A percentile compares a stretch with the other conserved stretches of the same genome.
Conservation (phyloP, 768 basidiomycete genomes). For the Kwoniella dejecticola region DNA sequence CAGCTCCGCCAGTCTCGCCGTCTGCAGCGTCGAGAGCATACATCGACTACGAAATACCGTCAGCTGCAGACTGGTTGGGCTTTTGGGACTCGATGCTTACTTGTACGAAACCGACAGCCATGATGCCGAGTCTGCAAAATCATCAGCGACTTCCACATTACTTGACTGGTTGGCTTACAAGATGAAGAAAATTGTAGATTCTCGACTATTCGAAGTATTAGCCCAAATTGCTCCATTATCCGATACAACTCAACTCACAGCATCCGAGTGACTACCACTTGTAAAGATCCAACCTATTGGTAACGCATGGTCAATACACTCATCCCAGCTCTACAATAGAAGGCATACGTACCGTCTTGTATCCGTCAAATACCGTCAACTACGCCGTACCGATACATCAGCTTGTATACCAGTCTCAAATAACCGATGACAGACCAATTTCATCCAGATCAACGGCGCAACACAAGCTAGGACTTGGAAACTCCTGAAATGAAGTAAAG, state of each 20-base stretch:
- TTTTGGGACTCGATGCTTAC: no score
- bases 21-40: slow-evolving; percentile 91
- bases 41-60: slow-evolving; percentile 62
- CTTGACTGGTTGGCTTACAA: slow-evolving; percentile 57
- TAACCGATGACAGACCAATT: slow-evolving; percentile 27
- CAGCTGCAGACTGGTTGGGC: background rate
- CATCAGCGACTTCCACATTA: slow-evolving; percentile 9
- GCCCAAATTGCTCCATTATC: no score
- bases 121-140: slow-evolving; percentile 63
- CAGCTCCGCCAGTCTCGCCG: slow-evolving; percentile 63
- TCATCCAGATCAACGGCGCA: slow-evolving; percentile 78
- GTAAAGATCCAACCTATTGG: slow-evolving; percentile 79
- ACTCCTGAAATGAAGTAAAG: slow-evolving; percentile 61
- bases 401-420: background rate
- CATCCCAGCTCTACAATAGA: background rate
- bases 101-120: slow-evolving; percentile 72
- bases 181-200: slow-evolving; percentile 88
- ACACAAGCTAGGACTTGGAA: slow-evolving; percentile 89
- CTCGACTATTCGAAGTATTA: slow-evolving; percentile 58
- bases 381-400: background rate
- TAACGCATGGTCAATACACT: slow-evolving; percentile 61
- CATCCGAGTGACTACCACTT: slow-evolving; percentile 91
- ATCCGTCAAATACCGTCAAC: slow-evolving; percentile 54
- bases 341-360: slow-evolving; percentile 23
- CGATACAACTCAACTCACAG: slow-evolving; percentile 60